Percentiles rank a stretch among this genome's conserved stretches.
Conservation (phyloP, 176 grass and related monocot genomes). For the Carex myosuroides region DNA sequence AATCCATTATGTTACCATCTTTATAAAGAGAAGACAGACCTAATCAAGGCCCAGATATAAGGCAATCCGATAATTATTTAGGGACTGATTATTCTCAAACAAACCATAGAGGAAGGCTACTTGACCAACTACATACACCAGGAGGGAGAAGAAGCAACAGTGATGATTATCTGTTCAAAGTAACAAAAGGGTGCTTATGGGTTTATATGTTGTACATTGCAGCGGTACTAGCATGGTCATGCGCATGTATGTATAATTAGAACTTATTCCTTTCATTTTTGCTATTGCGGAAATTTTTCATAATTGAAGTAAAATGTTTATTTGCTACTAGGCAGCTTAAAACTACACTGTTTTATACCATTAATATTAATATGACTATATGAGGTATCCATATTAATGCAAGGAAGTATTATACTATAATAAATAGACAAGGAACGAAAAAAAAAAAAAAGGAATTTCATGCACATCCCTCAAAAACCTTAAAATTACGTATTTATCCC, state of each 20-base stretch:
- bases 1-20: constrained; percentile 34
- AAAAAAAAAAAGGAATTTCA: neutral
- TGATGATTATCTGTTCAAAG: too few relatives aligned
- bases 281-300: neutral
- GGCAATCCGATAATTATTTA: too few relatives aligned
- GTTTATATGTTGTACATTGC: neutral
- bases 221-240: neutral
- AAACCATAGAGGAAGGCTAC: constrained; percentile 74
- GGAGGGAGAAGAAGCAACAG: too few relatives aligned
- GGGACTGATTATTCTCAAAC: constrained; percentile 60
- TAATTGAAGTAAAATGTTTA: neutral
- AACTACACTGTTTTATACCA: neutral
- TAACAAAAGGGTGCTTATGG: too few relatives aligned
- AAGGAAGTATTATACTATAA: neutral
- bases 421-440: neutral
- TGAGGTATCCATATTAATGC: neutral
- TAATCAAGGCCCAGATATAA: constrained; percentile 44
- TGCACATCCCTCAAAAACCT: too few relatives aligned
- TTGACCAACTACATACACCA: constrained; percentile 45
- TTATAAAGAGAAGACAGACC: constrained; percentile 75
- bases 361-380: neutral
- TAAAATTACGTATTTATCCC: too few relatives aligned
- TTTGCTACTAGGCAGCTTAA: neutral
- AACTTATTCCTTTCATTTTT: neutral
- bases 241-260: neutral